Base-by-base conservation (phyloP, 2,329 filamentous ascomycete species). In the Colletotrichum lindemuthianum region DNA sequence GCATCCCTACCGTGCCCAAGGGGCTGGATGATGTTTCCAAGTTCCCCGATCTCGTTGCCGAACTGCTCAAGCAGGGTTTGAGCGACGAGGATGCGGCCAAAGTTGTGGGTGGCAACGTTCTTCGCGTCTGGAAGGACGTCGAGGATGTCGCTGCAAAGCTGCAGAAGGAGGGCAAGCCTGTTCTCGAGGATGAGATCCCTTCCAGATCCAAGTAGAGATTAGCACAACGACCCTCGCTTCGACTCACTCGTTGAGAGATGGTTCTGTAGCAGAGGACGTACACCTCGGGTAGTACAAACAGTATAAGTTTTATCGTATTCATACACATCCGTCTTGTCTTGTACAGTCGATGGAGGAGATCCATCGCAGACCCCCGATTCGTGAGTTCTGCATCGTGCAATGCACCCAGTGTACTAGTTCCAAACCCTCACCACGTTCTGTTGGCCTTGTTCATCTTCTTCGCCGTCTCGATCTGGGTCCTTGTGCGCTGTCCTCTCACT, bases 401-500 rank as follows among this genome's bases (percentile, higher is more conserved):
- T 24, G 24, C 24, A 24, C 8, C 12, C 32, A 36, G 24, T 13
- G 41, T 6, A 2, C 11, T 24, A 8, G 16, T 10, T 40, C 8
- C n/a, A 37, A 4, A 15, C 2, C 10, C 59, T 74, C 70, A 82
- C 57, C 78, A 77, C 57, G 68, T 70, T 64, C 85, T 80, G 67
- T 88, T 81, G 45, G 89, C 72, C 68, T 74, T 79, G 76, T 91
- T 91, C 74, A 91, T 78, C 74, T 84, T 89, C 76, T 81, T 85
- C 50, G 88, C 82, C 33, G 82, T 89, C 68, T 79, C 74, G 68
- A 84, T 89, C 77, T 91, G 95, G 75, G 83, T 92, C 75, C 92
- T 90, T 65, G 96, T 98, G 72, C 86, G 88, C 81, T 99, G 96
- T 70, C 96, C 96, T 70, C 96, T 87, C 58, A 96, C 95, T 4